Percentiles rank a stretch among this genome's conserved stretches.
These are phyloP conservation scores for Colletotrichum simmondsii DNA, from an alignment of 2,329 filamentous ascomycete genomes.

Conservation along the genomic window DNA sequence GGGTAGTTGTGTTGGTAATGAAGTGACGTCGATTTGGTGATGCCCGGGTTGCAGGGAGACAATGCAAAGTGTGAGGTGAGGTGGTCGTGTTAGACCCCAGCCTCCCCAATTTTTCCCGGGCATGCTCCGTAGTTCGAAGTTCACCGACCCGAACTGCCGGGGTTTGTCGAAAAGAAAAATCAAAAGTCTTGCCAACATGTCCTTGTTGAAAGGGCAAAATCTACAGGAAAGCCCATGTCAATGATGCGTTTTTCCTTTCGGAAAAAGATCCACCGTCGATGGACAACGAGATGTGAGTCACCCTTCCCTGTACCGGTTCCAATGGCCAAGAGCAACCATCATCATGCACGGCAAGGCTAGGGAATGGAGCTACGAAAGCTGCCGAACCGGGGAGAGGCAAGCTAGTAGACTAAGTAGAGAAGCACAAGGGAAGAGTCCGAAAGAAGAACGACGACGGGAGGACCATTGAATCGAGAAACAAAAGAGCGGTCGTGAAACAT, in stretches of 20 bases:
- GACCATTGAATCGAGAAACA: conserved; percentile 24
- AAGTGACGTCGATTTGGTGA: not conserved
- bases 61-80: not conserved
- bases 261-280: not conserved
- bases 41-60: not conserved
- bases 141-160: conserved; percentile 1
- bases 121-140: not conserved
- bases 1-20: not conserved
- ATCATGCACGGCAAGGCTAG: conserved; percentile 10
- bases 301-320: conserved; percentile 5
- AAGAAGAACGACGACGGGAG: not conserved
- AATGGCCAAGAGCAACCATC: not conserved
- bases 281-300: conserved; percentile 23
- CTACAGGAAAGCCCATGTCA: too few species aligned
- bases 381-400: not conserved
- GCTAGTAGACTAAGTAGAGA: not conserved
- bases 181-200: not conserved
- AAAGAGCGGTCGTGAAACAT: conserved; percentile 34
- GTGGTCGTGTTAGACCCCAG: not conserved
- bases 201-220: too few species aligned
- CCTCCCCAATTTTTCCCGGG: conserved; percentile 15
- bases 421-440: not conserved
- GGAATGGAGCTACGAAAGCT: not conserved
- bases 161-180: not conserved
- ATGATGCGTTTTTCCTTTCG: not conserved